Evolutionary conservation across 2,329 filamentous ascomycete species (phyloP).

Genomic region (Aspergillus pseudoterreus): DNA sequence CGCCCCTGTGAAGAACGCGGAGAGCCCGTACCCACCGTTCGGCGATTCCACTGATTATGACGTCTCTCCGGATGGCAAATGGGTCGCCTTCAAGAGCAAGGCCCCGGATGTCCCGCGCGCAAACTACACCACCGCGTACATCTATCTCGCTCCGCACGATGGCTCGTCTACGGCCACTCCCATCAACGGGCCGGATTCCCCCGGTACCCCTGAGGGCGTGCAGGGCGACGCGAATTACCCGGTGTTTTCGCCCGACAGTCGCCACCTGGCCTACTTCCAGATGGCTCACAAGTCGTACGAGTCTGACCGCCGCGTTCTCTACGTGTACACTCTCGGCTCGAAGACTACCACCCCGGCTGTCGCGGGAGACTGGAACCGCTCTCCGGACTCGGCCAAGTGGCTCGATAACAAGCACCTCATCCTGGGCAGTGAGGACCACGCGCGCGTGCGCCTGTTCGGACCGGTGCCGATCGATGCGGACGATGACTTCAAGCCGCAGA

Average conservation of each 20-base stretch:
- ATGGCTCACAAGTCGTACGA: conserved; percentile 79
- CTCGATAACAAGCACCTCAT: conserved; percentile 60
- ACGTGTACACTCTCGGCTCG: conserved; percentile 36
- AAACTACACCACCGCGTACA: conserved; percentile 74
- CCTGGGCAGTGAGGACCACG: conserved; percentile 69
- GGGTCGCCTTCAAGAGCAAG: conserved; percentile 42
- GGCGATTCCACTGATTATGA: conserved; percentile 80
- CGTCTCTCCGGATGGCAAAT: conserved; percentile 42
- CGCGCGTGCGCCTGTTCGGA: conserved; percentile 45
- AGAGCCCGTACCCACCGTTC: conserved; percentile 57
- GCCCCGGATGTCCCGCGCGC: conserved; percentile 39
- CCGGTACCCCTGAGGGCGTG: conserved; percentile 48
- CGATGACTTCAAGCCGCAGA: conserved; percentile 30
- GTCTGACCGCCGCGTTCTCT: conserved; percentile 61
- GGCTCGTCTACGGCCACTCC: conserved; percentile 52
- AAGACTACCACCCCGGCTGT: conserved; percentile 35
- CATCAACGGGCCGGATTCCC: conserved; percentile 41
- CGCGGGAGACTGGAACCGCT: conserved; percentile 49
- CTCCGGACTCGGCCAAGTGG: conserved; percentile 51
- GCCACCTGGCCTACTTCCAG: conserved; percentile 68
- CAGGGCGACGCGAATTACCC: conserved; percentile 60
- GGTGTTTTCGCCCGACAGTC: conserved; percentile 70
- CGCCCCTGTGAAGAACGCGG: conserved; percentile 41
- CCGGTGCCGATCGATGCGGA: conserved; percentile 30
- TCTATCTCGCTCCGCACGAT: conserved; percentile 67